Base-by-base conservation (phyloP, 139 green algal genomes). In the Asterochloris sp. region DNA sequence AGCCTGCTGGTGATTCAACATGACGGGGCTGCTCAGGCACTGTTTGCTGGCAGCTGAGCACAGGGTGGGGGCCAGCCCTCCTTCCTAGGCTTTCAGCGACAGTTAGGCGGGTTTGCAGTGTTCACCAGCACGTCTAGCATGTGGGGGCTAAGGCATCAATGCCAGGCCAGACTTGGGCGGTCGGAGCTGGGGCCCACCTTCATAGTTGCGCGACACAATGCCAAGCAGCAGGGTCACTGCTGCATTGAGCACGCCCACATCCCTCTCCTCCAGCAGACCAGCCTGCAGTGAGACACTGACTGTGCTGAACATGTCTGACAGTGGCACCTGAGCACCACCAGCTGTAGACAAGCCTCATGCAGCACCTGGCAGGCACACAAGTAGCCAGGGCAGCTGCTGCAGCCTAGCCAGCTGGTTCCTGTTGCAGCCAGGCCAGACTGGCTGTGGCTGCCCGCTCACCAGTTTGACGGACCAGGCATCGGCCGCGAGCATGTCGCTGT, bases 231-330 rank as follows among this genome's bases (percentile, higher is more conserved):
- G 90, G 28, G 92, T 96, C 61, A 94, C 90, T 62, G 89, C 54
- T 16, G 88, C 90, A 81, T 96, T 88, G 82, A 98, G 91, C 80
- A 99, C 85, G 1, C 97, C 97, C 38, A 98, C 21, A 84, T 99
- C 95, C 0, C 84, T 84, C 86, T 99, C 97, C 79, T 99, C 95
- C 84, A 99, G 89, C 84, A 99, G 87, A 13, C 83, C 62, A 8
- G 88, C 90, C 86, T 86, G 83, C 62, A 74, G 38, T 54, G 38
- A 54, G 38, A 54, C 38, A 54, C 38, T 54, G 38, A 54, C 38
- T 54, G 38, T 54, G 38, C 38, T 6, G 6, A 54, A 54, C 38
- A 54, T 54, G 38, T 54, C 38, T 6, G 6, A 54, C 38, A 54
- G 4, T 54, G 38, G 6, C 6, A 6, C 38, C 38, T 54, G 38